phyloP scores from a whole-genome alignment of 1,139 yeast genomes.

The Yamadazyma membranifaciens region DNA sequence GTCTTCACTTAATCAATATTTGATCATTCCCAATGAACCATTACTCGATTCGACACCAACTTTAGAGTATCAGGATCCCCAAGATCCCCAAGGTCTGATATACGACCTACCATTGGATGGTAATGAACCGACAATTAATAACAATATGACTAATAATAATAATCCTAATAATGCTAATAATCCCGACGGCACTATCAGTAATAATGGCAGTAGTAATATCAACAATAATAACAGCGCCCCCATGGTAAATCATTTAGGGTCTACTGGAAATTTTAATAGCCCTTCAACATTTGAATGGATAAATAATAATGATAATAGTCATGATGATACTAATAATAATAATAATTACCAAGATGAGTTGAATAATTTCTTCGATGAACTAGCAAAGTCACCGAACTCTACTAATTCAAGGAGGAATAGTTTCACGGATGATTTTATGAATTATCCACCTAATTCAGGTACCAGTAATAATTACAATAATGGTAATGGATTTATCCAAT shows the following conservation, averaged over 20 bases:
- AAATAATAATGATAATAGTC: conserved; percentile 9
- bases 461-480: not conserved
- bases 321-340: conserved; percentile 12
- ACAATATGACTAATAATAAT: not conserved
- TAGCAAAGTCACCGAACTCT: conserved; percentile 31
- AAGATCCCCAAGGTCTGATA: not conserved
- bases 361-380: conserved; percentile 39
- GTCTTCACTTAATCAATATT: not conserved
- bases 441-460: not conserved
- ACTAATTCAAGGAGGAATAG: conserved; percentile 17
- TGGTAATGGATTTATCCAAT: no score
- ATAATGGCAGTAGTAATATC: not conserved
- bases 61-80: not conserved
- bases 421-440: conserved; percentile 7
- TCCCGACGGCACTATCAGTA: not conserved
- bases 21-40: no score
- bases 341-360: conserved; percentile 12
- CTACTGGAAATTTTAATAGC: conserved; percentile 1
- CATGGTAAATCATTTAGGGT: not conserved
- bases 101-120: not conserved
- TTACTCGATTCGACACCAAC: not conserved
- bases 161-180: not conserved
- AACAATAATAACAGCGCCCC: not conserved
- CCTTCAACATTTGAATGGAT: conserved; percentile 32
- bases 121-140: not conserved